phyloP scores from a whole-genome alignment of 2,329 filamentous ascomycete species.

The Pseudophaeomoniella oleicola region DNA sequence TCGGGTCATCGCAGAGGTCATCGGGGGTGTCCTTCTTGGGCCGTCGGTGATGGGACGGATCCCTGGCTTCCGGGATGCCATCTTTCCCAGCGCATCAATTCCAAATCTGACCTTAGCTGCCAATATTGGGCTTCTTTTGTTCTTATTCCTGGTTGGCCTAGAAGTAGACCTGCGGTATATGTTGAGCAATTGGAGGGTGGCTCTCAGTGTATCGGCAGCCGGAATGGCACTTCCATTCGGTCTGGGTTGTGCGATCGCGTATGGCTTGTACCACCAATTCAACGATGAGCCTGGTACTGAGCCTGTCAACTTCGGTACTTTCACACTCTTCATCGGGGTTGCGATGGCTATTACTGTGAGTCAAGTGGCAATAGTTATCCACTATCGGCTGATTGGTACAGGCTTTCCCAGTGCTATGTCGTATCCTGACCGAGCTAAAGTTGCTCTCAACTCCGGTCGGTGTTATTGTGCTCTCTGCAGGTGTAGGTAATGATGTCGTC shows the following conservation, averaged over 20 bases:
- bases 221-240: constrained; percentile 77
- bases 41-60: constrained; percentile 81
- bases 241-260: constrained; percentile 65
- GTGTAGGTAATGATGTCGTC: constrained; percentile 82
- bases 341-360: constrained; percentile 77
- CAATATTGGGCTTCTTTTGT: constrained; percentile 70
- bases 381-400: constrained; percentile 13
- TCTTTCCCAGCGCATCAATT: constrained; percentile 65
- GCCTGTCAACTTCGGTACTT: constrained; percentile 47
- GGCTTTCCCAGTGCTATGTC: constrained; percentile 78
- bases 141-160: constrained; percentile 75
- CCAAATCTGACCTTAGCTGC: constrained; percentile 63
- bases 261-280: constrained; percentile 67
- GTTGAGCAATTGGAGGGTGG: constrained; percentile 65
- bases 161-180: constrained; percentile 74
- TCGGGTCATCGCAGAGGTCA: constrained; percentile 70
- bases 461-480: constrained; percentile 76
- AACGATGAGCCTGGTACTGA: constrained; percentile 38
- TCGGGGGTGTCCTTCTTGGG: constrained; percentile 71
- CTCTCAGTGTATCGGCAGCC: constrained; percentile 59
- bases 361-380: neutral
- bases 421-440: constrained; percentile 83
- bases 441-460: constrained; percentile 71
- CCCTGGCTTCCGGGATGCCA: constrained; percentile 58
- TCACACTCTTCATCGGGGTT: constrained; percentile 73